Evolutionary conservation across 345 rosid species (phyloP), one percentile per base, ranked within the genome.

Genomic region (Aethionema arabicum): DNA sequence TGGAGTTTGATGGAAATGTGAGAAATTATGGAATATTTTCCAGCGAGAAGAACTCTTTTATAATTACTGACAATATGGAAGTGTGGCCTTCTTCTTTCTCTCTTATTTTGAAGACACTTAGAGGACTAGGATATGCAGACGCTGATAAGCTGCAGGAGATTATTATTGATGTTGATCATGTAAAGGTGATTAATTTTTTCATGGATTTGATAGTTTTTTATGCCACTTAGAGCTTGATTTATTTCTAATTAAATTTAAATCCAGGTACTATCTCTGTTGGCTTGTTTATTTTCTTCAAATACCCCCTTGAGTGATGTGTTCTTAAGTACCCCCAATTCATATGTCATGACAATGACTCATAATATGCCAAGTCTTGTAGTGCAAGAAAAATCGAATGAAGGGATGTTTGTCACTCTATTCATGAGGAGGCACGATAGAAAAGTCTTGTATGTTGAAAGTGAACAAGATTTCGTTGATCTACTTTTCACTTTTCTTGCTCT

Each of bases 241-340:
- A 4, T 33, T 13, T 57, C 5, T 57, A 1, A 8, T 30, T 13
- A 31, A 37, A 30, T 58, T 10, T 16, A 10, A 43, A 58, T 63
- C 1, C 31, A 66, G 71, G 46, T 57, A 8, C 35, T 66, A 12
- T 31, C 53, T 43, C 40, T 66, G 48, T 3, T 66, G 27, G 47
- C 29, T 40, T 44, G 40, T 41, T 37, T 59, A 39, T 39, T 66
- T 32, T 32, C 48, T 51, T 66, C 64, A 3, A 47, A 47, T 8
- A 47, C 64, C 30, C 64, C 64, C 16, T 56, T 66, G 62, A 67
- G 57, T 6, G 71, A 67, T 56, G 56, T 14, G 2, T 49, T 67
- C 45, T 42, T 67, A 47, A 13, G 0, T 42, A 67, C 56, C 38
- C 31, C 14, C 2, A 45, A 32, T 40, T 48, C 55, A 7, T 35